Conservation (phyloP, 495 filamentous ascomycete species). For the Chaetomidium leptoderma region DNA sequence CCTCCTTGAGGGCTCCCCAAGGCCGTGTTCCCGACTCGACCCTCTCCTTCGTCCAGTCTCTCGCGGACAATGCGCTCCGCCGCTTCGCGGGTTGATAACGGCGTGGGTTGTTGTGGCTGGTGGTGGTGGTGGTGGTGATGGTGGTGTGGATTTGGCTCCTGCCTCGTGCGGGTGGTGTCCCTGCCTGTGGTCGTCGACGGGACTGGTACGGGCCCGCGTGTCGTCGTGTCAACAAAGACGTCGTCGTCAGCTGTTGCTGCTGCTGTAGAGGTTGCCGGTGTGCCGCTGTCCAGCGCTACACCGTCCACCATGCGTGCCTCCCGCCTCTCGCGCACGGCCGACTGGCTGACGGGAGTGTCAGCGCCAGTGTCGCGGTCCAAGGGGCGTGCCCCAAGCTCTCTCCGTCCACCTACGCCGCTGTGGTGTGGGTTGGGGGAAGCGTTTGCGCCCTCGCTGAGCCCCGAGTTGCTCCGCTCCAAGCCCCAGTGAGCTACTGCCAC, state of each 20-base stretch:
- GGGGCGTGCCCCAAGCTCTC: background rate
- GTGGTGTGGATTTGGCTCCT: slow-evolving; percentile 9
- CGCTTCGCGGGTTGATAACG: slow-evolving; percentile 32
- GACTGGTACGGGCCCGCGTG: slow-evolving; percentile 38
- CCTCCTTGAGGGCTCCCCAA: slow-evolving; percentile 38
- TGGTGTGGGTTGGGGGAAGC: background rate
- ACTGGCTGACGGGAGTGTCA: slow-evolving; percentile 40
- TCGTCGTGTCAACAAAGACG: slow-evolving; percentile 44
- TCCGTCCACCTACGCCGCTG: background rate
- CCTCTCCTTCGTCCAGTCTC: slow-evolving; percentile 43
- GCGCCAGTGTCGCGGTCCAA: slow-evolving; percentile 19
- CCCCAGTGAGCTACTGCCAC: slow-evolving; percentile 27
- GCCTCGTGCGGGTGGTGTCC: slow-evolving; percentile 16
- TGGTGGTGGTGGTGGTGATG: slow-evolving; percentile 17
- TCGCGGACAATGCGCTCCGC: slow-evolving; percentile 55
- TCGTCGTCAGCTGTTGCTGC: slow-evolving; percentile 26
- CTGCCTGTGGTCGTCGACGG: slow-evolving; percentile 26
- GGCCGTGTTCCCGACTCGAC: slow-evolving; percentile 29
- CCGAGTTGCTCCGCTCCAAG: slow-evolving; percentile 42
- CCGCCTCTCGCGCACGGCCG: slow-evolving; percentile 39
- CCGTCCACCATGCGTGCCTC: slow-evolving; percentile 46
- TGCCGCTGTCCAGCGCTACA: slow-evolving; percentile 36
- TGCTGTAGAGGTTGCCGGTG: background rate
- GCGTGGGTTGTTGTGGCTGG: background rate
- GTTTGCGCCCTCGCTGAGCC: slow-evolving; percentile 35